Percentiles rank a stretch among this genome's conserved stretches.
Evolutionary conservation across 23 red algal genomes (phyloP).

Genomic region (Agarophyton chilense): DNA sequence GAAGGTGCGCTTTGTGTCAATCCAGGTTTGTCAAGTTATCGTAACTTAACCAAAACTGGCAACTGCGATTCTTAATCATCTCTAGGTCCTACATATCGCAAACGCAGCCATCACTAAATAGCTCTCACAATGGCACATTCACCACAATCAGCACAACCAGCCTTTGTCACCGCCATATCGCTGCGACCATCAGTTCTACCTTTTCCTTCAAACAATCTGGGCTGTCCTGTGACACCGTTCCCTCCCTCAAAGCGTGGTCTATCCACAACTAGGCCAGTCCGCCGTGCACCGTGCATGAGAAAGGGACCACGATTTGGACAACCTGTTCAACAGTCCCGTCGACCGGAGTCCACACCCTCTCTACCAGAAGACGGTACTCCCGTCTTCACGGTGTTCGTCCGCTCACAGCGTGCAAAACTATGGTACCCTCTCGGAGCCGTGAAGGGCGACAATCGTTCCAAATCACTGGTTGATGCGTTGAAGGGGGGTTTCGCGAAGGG

Average conservation of each 20-base stretch:
- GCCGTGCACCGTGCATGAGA: slow-evolving; percentile 46
- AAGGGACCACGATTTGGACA: slow-evolving; percentile 59
- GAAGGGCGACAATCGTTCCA: slow-evolving; percentile 85
- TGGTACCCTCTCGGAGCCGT: slow-evolving; percentile 94
- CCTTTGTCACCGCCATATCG: not conserved
- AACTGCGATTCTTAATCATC: too few species aligned
- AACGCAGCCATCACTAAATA: too few species aligned
- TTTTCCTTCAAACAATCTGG: not conserved
- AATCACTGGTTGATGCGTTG: slow-evolving; percentile 86
- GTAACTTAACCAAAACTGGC: too few species aligned
- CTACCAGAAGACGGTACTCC: slow-evolving; percentile 97
- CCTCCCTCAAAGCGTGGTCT: not conserved
- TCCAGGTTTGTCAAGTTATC: too few species aligned
- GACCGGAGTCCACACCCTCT: slow-evolving; percentile 29
- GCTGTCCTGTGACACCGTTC: not conserved
- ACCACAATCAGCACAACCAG: not conserved
- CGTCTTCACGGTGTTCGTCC: slow-evolving; percentile 85
- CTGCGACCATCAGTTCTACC: not conserved
- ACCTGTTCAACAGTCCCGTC: slow-evolving; percentile 44
- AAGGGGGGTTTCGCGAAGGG: slow-evolving; percentile 66
- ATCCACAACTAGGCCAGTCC: not conserved
- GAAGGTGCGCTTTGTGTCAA: too few species aligned
- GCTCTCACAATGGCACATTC: not conserved
- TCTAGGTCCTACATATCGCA: too few species aligned
- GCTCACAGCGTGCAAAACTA: slow-evolving; percentile 62